Evolutionary conservation across 2,329 filamentous ascomycete species (phyloP).

Genomic region (Septoria linicola): DNA sequence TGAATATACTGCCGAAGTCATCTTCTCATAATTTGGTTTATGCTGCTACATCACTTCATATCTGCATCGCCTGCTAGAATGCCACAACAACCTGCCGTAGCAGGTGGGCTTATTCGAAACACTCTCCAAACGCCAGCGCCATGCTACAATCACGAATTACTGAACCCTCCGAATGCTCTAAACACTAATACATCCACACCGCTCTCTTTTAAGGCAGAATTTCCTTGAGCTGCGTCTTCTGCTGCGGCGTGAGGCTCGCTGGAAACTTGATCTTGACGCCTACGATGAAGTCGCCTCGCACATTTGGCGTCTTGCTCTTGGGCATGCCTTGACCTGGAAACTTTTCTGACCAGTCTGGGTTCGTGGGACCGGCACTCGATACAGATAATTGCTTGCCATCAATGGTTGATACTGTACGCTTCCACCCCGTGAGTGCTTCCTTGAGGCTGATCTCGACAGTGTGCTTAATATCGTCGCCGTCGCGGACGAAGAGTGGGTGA

Average conservation of each 20-base stretch:
- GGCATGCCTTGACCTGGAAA: conserved; percentile 93
- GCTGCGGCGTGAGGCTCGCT: conserved; percentile 67
- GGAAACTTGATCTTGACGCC: conserved; percentile 94
- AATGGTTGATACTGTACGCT: conserved; percentile 85
- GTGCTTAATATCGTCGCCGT: conserved; percentile 81
- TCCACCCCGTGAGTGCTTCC: conserved; percentile 93
- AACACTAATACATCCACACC: conserved; percentile 29
- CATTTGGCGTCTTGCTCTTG: conserved; percentile 79
- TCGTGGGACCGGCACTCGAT: conserved; percentile 78
- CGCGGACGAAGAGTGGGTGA: conserved; percentile 78
- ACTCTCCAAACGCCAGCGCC: conserved; percentile 5
- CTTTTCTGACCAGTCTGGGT: conserved; percentile 74
- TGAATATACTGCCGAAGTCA: neutral
- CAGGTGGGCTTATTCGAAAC: neutral
- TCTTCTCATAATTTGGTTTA: conserved; percentile 8
- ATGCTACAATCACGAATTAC: neutral
- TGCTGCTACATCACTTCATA: conserved; percentile 6
- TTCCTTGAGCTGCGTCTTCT: conserved; percentile 78
- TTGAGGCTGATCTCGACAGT: conserved; percentile 82
- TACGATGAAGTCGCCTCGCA: conserved; percentile 84
- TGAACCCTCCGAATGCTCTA: neutral
- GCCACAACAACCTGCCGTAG: neutral
- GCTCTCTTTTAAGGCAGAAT: conserved; percentile 54
- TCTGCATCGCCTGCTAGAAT: conserved; percentile 1
- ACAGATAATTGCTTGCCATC: conserved; percentile 83